phyloP scores from a whole-genome alignment of 495 filamentous ascomycete species.

The Lasiosphaeria ovina region DNA sequence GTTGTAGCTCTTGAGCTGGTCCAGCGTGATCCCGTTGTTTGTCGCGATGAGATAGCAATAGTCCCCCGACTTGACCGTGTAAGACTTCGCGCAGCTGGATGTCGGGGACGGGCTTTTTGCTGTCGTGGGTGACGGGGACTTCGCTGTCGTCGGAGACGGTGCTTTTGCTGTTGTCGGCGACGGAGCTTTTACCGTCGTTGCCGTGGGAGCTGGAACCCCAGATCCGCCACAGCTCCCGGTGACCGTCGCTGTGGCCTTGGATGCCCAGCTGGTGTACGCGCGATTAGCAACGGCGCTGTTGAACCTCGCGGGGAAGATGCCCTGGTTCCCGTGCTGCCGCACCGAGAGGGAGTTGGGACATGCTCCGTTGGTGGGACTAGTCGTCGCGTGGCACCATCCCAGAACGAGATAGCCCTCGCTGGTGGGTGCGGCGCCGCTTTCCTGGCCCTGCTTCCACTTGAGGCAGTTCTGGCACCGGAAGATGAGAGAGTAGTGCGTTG shows the following conservation, averaged over 20 bases:
- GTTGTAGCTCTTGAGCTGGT: slow-evolving; percentile 7
- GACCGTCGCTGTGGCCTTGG: slow-evolving; percentile 40
- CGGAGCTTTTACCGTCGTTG: neutral
- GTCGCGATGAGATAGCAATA: slow-evolving; percentile 18
- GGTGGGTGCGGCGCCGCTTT: slow-evolving; percentile 21
- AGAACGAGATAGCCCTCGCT: slow-evolving; percentile 24
- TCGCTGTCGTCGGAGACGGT: neutral
- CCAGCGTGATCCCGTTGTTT: slow-evolving; percentile 14
- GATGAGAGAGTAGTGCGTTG: slow-evolving; percentile 54
- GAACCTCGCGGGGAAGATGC: slow-evolving; percentile 43
- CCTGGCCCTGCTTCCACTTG: slow-evolving; percentile 42
- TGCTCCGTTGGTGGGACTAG: slow-evolving; percentile 27
- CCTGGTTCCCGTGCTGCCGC: slow-evolving; percentile 37
- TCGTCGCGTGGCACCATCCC: slow-evolving; percentile 33
- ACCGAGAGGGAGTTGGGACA: slow-evolving; percentile 31
- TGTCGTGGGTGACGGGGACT: neutral
- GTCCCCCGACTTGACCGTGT: slow-evolving; percentile 14
- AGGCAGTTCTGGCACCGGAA: slow-evolving; percentile 65
- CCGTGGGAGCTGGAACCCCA: neutral
- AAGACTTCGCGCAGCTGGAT: slow-evolving; percentile 8
- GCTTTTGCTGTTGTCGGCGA: neutral
- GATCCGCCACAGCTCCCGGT: slow-evolving; percentile 35
- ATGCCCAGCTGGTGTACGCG: slow-evolving; percentile 51
- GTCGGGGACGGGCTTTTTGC: slow-evolving; percentile 3
- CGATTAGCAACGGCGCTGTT: slow-evolving; percentile 42